Conservation (phyloP, 352 stramenopile genomes). For the Phytopythium montanum region DNA sequence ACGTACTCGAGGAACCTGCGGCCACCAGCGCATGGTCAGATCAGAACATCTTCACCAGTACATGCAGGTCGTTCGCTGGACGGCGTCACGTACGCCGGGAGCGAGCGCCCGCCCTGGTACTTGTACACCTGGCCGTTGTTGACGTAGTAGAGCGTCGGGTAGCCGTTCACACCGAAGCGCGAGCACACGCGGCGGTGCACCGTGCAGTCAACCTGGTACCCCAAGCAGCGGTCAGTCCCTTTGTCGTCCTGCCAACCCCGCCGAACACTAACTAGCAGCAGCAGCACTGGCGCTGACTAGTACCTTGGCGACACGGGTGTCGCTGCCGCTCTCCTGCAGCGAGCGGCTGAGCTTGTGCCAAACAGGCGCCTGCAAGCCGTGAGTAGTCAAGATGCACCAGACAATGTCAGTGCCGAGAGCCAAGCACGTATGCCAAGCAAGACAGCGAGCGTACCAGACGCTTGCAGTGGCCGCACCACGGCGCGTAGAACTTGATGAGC, state of each 20-base stretch:
- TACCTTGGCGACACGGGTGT: conserved; percentile 59
- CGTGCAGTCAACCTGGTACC: conserved; percentile 45
- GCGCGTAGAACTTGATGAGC: conserved; percentile 84
- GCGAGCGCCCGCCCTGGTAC: conserved; percentile 65
- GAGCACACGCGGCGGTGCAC: conserved; percentile 80
- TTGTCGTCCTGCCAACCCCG: not conserved
- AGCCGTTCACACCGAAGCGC: conserved; percentile 77
- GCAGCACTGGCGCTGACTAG: not conserved
- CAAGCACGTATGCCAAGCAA: not conserved
- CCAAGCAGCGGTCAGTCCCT: not conserved
- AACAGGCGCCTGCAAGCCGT: conserved; percentile 25
- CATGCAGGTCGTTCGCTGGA: not conserved
- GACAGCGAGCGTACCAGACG: conserved; percentile 46
- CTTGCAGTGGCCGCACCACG: conserved; percentile 81
- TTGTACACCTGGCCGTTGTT: conserved; percentile 72
- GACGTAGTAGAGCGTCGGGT: conserved; percentile 76
- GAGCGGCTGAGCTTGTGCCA: conserved; percentile 79
- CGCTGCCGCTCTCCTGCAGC: conserved; percentile 58
- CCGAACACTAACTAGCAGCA: not conserved
- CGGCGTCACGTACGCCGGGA: conserved; percentile 45
- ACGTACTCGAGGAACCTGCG: conserved; percentile 55
- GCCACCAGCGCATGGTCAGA: not conserved
- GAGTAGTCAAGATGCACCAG: not conserved
- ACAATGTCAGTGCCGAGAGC: not conserved
- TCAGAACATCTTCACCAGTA: not conserved